Evolutionary conservation across 2,329 filamentous ascomycete species (phyloP).

Genomic region (Amauroascus verrucosus): DNA sequence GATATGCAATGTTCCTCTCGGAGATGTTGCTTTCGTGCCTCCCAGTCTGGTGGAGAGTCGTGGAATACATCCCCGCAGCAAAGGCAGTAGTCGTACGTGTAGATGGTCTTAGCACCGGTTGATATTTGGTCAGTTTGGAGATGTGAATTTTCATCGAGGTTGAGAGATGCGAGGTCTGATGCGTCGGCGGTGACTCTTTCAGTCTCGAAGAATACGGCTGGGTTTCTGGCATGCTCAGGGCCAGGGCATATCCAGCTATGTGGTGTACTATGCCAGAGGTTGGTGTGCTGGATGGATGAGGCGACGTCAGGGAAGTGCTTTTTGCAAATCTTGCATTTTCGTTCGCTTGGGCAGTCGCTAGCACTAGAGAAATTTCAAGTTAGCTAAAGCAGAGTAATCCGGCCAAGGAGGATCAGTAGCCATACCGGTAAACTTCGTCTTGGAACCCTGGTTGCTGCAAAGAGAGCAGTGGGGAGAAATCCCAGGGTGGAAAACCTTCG

Average conservation of each 20-base stretch:
- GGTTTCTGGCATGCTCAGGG: constrained; percentile 9
- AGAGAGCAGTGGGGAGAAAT: constrained; percentile 4
- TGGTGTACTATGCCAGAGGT: constrained; percentile 12
- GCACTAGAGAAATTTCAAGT: background rate
- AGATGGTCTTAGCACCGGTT: background rate
- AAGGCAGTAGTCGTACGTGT: constrained; percentile 13
- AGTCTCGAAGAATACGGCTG: constrained; percentile 9
- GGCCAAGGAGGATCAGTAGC: background rate
- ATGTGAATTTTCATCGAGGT: background rate
- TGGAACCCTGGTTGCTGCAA: constrained; percentile 10
- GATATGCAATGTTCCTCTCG: constrained; percentile 11
- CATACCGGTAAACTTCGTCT: constrained; percentile 9
- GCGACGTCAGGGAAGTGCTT: constrained; percentile 8
- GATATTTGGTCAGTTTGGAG: constrained; percentile 1
- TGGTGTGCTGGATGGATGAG: constrained; percentile 6
- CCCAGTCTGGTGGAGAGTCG: constrained; percentile 2
- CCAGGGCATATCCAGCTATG: constrained; percentile 12
- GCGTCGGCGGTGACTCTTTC: constrained; percentile 4
- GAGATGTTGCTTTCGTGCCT: constrained; percentile 10
- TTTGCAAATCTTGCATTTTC: constrained; percentile 5
- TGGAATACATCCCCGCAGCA: constrained; percentile 12
- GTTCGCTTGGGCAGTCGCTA: background rate
- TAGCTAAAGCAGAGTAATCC: background rate
- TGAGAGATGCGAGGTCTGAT: background rate
- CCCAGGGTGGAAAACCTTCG: constrained; percentile 12